phyloP scores from a whole-genome alignment of 148 eudicot genomes.

The Vaccinium myrtillus region DNA sequence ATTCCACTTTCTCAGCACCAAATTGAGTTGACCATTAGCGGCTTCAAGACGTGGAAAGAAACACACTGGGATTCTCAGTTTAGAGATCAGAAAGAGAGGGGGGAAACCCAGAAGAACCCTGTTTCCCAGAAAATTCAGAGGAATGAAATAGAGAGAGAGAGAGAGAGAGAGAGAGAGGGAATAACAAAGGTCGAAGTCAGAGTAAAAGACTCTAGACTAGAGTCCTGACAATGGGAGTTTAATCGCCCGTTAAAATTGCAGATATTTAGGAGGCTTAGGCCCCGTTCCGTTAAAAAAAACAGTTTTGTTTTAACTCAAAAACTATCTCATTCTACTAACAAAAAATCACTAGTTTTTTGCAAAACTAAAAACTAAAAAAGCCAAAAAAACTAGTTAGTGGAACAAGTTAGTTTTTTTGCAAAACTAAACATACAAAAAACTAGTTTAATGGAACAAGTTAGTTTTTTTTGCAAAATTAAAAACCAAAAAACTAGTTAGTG shows the following conservation, averaged over 20 bases:
- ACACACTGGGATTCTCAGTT: slow-evolving; percentile 5
- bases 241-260: background rate
- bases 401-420: no score
- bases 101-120: background rate
- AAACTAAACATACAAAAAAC: no score
- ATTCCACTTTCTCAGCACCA: slow-evolving; percentile 11
- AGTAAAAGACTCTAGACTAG: no score
- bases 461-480: no score
- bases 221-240: background rate
- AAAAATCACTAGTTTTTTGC: no score
- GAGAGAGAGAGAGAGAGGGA: slow-evolving; percentile 1
- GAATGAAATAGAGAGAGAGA: background rate
- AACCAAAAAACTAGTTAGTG: no score
- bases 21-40: background rate
- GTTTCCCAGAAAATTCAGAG: background rate
- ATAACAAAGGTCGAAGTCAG: background rate
- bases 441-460: no score
- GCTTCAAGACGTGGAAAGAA: background rate
- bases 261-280: background rate
- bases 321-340: no score
- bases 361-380: no score
- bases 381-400: no score
- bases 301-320: no score
- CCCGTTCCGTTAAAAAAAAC: no score
- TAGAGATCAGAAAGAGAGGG: background rate